Percentiles rank a stretch among this genome's conserved stretches.
phyloP scores from a whole-genome alignment of 768 basidiomycete species.

The Dioszegia hungarica region DNA sequence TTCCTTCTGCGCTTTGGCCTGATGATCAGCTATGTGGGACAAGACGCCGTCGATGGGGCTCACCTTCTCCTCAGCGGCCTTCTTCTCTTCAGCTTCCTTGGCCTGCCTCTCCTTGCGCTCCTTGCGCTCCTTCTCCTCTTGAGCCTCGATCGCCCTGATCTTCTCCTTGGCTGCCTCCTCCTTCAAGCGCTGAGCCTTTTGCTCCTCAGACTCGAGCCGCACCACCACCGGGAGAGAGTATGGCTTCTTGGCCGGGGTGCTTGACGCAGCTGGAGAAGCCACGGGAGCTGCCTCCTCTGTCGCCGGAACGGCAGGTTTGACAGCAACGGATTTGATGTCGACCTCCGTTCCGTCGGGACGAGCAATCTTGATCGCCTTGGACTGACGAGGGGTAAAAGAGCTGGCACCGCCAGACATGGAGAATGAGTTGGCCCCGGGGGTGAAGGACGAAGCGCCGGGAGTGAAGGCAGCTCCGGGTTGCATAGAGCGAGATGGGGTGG shows the following conservation, averaged over 20 bases:
- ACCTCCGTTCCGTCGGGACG: constrained; percentile 53
- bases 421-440: constrained; percentile 14
- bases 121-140: constrained; percentile 42
- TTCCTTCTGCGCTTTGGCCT: constrained; percentile 27
- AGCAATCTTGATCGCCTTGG: constrained; percentile 47
- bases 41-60: constrained; percentile 53
- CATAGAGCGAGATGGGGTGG: constrained; percentile 30
- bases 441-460: constrained; percentile 17
- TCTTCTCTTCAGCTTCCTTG: constrained; percentile 38
- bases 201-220: constrained; percentile 43
- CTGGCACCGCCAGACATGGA: constrained; percentile 45
- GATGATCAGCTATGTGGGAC: constrained; percentile 22
- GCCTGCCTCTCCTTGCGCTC: constrained; percentile 51
- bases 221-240: constrained; percentile 40
- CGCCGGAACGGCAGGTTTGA: constrained; percentile 45
- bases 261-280: constrained; percentile 50
- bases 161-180: constrained; percentile 33
- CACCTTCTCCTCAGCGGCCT: constrained; percentile 50
- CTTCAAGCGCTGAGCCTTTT: constrained; percentile 31
- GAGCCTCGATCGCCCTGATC: constrained; percentile 38
- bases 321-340: constrained; percentile 53
- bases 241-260: constrained; percentile 14
- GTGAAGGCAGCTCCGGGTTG: constrained; percentile 26
- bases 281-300: constrained; percentile 26
- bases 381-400: constrained; percentile 48